Conservation (phyloP, 176 grass and related monocot genomes). For the Hordeum marinum region DNA sequence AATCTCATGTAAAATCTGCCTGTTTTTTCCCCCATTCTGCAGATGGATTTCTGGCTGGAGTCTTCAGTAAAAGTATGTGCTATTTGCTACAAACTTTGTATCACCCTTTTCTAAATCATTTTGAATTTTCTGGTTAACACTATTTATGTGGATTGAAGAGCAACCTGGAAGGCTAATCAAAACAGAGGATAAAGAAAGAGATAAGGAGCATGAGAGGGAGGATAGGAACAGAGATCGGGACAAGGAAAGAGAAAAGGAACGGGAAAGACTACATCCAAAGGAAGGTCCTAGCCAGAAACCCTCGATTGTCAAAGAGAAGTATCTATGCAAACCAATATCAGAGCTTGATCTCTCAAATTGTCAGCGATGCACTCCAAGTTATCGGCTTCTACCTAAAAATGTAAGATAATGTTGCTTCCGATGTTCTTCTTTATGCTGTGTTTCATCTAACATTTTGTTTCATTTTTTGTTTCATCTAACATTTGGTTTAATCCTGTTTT, state of each 20-base stretch:
- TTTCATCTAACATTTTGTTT: neutral
- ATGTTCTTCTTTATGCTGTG: neutral
- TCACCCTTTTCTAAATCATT: constrained; percentile 5
- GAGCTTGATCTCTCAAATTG: constrained; percentile 96
- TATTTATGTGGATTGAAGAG: constrained; percentile 43
- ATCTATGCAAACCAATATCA: constrained; percentile 86
- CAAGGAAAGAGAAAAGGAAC: constrained; percentile 69
- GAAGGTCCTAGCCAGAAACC: constrained; percentile 61
- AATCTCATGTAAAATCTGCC: constrained; percentile 12
- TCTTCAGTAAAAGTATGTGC: constrained; percentile 70
- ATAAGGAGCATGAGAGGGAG: constrained; percentile 54
- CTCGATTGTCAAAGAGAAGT: constrained; percentile 77
- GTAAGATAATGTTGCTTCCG: constrained; percentile 41
- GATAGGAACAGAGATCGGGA: constrained; percentile 64
- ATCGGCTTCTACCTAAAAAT: constrained; percentile 90
- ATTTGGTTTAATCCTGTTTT: constrained; percentile 17
- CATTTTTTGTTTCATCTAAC: constrained; percentile 5
- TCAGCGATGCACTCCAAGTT: constrained; percentile 88
- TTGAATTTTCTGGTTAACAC: constrained; percentile 24
- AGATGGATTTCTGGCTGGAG: constrained; percentile 82
- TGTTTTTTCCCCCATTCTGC: neutral
- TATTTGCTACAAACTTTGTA: constrained; percentile 3
- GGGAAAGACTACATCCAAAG: constrained; percentile 52
- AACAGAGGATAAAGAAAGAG: constrained; percentile 61
- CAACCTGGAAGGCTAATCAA: constrained; percentile 39